Percentiles rank a stretch among this genome's conserved stretches.
Evolutionary conservation across 805 yeast species (phyloP).

Genomic region (Debaryomyces prosopidis): DNA sequence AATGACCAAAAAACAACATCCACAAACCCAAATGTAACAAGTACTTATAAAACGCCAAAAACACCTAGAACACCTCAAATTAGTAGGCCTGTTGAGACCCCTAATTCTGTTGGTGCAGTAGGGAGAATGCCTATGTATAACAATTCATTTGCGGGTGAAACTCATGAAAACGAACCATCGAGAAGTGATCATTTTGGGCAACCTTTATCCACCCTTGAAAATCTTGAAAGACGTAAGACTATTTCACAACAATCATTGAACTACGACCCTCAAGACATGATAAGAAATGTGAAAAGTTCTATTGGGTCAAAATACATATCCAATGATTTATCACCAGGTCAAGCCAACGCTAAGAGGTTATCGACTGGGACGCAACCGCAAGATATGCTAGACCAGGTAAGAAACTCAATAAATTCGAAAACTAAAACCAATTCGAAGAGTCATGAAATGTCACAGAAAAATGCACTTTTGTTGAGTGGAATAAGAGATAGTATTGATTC

Average conservation of each 20-base stretch:
- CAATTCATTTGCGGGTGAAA: not conserved
- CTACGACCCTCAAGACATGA: slow-evolving; percentile 23
- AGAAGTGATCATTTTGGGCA: not conserved
- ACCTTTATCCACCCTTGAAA: not conserved
- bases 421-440: slow-evolving; percentile 12
- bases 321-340: slow-evolving; percentile 3
- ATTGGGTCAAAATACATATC: slow-evolving; percentile 20
- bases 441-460: slow-evolving; percentile 16
- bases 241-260: not conserved
- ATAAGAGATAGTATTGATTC: slow-evolving; percentile 38
- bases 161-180: not conserved
- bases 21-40: not conserved
- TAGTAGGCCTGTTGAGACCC: not conserved
- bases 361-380: slow-evolving; percentile 24
- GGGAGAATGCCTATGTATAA: not conserved
- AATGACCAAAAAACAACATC: not conserved
- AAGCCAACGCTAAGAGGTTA: slow-evolving; percentile 6
- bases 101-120: not conserved
- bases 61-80: not conserved
- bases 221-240: not conserved
- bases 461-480: slow-evolving; percentile 26
- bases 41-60: not conserved
- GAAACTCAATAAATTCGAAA: slow-evolving; percentile 31
- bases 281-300: slow-evolving; percentile 23
- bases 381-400: slow-evolving; percentile 31